Base-by-base conservation (phyloP, 2,329 filamentous ascomycete species). In the Aspergillus clavatus region DNA sequence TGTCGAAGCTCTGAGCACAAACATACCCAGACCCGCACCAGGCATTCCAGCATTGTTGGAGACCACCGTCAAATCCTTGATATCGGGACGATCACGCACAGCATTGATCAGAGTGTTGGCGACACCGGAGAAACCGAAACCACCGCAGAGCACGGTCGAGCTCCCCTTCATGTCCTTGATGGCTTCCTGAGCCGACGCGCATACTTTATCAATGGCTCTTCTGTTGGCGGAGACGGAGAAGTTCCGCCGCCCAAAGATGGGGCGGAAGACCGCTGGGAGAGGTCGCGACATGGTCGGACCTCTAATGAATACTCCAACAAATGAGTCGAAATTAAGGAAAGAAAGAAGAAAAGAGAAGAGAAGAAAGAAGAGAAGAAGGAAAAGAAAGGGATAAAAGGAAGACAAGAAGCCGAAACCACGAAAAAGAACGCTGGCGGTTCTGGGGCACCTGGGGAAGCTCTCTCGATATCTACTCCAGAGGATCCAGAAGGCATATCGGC, bases 41-140 rank as follows among this genome's bases (percentile, higher is more conserved):
- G 82, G 80, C 50, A 85, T 83, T 26, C 87, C 87, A 7, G 86
- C 86, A 65, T 91, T 91, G 65, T 91, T 91, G 43, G 86, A 89
- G 8, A 90, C 86, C 31, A 86, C 85, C 2, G 85, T 89, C 37
- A 91, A 73, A n/a, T 81, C 67, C 42, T 66, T 74, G 43, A 77
- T 65, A 31, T 70, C 75, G 5, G 82, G 78, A 58, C 81, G 72
- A 35, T 74, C 72, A 42, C 82, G 77, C 18, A 91, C 76, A 31
- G 83, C 81, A 39, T 81, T 74, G 60, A 89, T 90, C 46, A 65
- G 51, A 18, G 60, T 61, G 43, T 54, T 56, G 14, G 57, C 55
- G 7, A 60, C 51, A 47, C 87, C 87, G 50, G 85, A 89, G 23
- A 91, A 78, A 19, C 87, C 87, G 64, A 91, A 91, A 1, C 87